phyloP scores from a whole-genome alignment of 2,329 filamentous ascomycete genomes.

The Colletotrichum scovillei region DNA sequence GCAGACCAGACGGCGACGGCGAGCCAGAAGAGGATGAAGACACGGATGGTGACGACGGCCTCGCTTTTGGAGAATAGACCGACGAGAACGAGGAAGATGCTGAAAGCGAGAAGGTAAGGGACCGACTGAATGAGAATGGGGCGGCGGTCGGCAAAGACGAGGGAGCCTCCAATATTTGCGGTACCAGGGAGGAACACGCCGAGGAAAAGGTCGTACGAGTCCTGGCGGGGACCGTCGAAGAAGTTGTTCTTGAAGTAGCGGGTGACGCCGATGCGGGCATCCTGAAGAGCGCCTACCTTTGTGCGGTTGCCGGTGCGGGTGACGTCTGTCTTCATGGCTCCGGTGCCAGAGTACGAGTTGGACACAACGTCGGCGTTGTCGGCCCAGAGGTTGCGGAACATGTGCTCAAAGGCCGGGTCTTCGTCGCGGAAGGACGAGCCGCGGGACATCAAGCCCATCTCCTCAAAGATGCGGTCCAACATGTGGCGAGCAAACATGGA shows the following conservation, averaged over 20 bases:
- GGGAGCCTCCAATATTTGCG: slow-evolving; percentile 75
- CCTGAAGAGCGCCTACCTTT: slow-evolving; percentile 84
- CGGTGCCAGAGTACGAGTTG: slow-evolving; percentile 92
- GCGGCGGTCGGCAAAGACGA: slow-evolving; percentile 85
- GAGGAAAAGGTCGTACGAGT: slow-evolving; percentile 94
- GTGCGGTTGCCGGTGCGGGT: slow-evolving; percentile 94
- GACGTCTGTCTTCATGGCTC: slow-evolving; percentile 97
- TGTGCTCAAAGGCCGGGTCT: slow-evolving; percentile 83
- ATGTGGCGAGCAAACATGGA: slow-evolving; percentile 95
- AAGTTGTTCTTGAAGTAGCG: slow-evolving; percentile 97
- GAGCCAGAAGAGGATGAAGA: slow-evolving; percentile 86
- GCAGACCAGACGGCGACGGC: slow-evolving; percentile 76
- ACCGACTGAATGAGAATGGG: slow-evolving; percentile 93
- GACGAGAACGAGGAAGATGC: slow-evolving; percentile 84
- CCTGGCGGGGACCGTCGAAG: slow-evolving; percentile 90
- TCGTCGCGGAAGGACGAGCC: slow-evolving; percentile 82
- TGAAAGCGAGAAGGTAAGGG: slow-evolving; percentile 89
- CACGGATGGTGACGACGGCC: slow-evolving; percentile 82
- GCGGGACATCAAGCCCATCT: slow-evolving; percentile 80
- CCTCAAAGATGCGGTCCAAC: slow-evolving; percentile 87
- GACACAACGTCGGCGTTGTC: slow-evolving; percentile 98
- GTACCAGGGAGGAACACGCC: slow-evolving; percentile 84
- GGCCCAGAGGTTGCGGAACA: slow-evolving; percentile 98
- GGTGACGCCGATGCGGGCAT: slow-evolving; percentile 87
- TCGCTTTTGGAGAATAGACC: slow-evolving; percentile 77